Evolutionary conservation across 371 early-diverging fungal genomes (phyloP), one percentile per base, ranked within the genome.

Genomic region (Massospora cicadina): DNA sequence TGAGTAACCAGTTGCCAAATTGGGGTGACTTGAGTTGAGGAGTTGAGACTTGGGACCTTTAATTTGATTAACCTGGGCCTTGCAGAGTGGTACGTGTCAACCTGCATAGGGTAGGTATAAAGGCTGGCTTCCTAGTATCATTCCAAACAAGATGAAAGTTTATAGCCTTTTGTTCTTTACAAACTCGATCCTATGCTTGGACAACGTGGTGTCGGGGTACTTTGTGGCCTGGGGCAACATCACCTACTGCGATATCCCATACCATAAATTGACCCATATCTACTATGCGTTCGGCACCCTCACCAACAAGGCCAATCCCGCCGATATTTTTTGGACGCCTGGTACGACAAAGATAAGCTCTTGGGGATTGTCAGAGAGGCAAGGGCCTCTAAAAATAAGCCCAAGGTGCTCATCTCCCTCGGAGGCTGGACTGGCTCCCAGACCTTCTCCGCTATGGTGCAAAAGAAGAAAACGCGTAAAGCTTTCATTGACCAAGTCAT

Each of bases 401-500:
- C 82, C 64, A 84, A 83, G 62, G 81, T 85, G 31, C 67, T 85
- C 26, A 68, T 84, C 25, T 84, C 86, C 1, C 71, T 89, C 3
- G 88, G 89, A 43, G 89, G 89, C 1, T 89, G 87, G 84, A 83
- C 82, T 60, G 86, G 85, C 68, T 82, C 84, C 3, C 68, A 79
- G 54, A 68, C 69, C n/a, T 85, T 88, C 71, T 81, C 81, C 2
- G 67, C 74, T 1, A 81, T 88, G 67, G 79, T 32, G 55, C 67
- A 10, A 68, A 69, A 67, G 54, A 33, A 43, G 55, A 55, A 24
- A 26, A 5, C 25, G 13, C 58, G 68, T 17, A 5, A 43, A 17
- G 10, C 5, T 17, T 43, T 57, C 43, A 43, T 43, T 17, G 17
- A 43, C 57, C 57, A 56, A 56, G 57, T 26, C 27, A 26, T 56